Base-by-base conservation (phyloP, 108 stramenopile species). In the Cyclotella choctawhatcheeana region DNA sequence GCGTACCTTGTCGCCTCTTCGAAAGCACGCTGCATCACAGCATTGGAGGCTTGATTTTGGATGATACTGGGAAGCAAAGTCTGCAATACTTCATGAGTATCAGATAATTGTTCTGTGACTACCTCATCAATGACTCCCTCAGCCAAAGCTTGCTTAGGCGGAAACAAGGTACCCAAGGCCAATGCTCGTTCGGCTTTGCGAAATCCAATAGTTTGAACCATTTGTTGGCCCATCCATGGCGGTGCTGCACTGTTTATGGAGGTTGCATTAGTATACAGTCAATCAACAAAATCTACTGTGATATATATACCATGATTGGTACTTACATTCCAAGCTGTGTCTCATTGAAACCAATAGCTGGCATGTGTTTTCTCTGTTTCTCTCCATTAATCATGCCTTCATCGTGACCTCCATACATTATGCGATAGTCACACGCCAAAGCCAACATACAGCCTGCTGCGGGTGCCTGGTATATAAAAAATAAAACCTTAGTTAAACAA, bases 391-490 rank as follows among this genome's bases (percentile, higher is more conserved):
- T 18, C n/a, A 16, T 32, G 29, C 24, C 20, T 63, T 56, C 65
- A 6, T 47, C 44, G 31, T 47, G 44, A 1, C 79, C 81, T 21
- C 58, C 44, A 52, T 73, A 67, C 85, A 96, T 87, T 32, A 94
- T 66, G 0, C 95, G 84, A 75, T 90, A 94, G 73, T 96, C 95
- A 79, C 91, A 93, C 24, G 79, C 76, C 87, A 96, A 67, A 43
- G 93, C 90, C 21, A 96, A 66, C 78, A 96, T 85, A 58, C 95
- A 96, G 18, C 95, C 95, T 40, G 85, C 95, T 4, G 95, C 95
- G 35, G 92, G 91, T 33, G 95, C 47, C 47, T 48, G 18, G 47
- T 10, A n/a, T 4, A 48, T n/a, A 10, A n/a, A 48, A 48, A n/a
- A n/a, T n/a, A n/a, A n/a, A n/a, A n/a, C n/a, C 4, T 48, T n/a